Evolutionary conservation across 148 eudicot genomes (phyloP), one percentile per base, ranked within the genome.

Genomic region (Nepenthes mirabilis): DNA sequence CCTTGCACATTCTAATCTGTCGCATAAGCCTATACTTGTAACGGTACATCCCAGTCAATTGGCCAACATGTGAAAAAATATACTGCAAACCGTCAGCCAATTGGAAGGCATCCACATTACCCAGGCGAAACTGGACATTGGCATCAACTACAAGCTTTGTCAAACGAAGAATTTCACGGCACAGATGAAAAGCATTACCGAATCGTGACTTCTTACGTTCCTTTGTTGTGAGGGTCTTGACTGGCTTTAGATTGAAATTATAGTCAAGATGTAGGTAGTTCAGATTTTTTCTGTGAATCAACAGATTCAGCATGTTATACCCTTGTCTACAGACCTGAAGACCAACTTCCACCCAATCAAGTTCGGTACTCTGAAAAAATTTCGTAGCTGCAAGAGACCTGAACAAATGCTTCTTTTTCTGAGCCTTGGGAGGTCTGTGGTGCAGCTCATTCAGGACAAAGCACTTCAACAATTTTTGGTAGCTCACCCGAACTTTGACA

Each of bases 71-170:
- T 58, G 99, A 93, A 58, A 94, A 94, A 12, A 89, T 94, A 66
- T 94, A 94, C 49, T 94, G 99, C 82, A 94, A 67, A 48, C 99
- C 99, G 80, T 94, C 99, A 49, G 99, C 99, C 79, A 94, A 77
- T 74, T 94, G 99, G 68, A 94, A 94, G n/a, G 99, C 99, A 62
- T 94, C 99, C 11, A 94, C 99, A 83, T 94, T 94, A 71, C 99
- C 99, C 85, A 94, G 71, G 56, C 99, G 91, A 70, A 89, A 94
- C 74, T 94, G 99, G 68, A 94, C 88, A 61, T 93, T 93, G 47
- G 99, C 99, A 82, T 93, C 99, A 66, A 93, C 87, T 10, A 93
- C 99, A 65, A 93, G 99, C 83, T 93, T 93, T 32, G 99, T 93
- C 75, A 93, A 67, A 59, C 99, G 96, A 60, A 93, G 77, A 65